Conservation (phyloP, 202 grass and related monocot genomes). For the Setaria italica region DNA sequence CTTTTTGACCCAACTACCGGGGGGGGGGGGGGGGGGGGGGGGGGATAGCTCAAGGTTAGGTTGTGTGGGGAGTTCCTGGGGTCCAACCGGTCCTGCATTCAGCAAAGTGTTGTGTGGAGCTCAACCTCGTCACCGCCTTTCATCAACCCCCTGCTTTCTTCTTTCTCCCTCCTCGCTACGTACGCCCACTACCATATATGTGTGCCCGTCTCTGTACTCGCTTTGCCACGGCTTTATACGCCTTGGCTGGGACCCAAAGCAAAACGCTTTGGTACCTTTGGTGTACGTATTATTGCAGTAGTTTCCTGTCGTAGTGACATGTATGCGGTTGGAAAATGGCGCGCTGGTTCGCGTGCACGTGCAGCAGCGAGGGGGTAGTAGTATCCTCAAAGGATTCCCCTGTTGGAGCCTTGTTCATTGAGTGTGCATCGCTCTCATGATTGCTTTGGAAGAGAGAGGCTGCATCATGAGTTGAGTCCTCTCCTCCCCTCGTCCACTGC, state of each 20-base stretch:
- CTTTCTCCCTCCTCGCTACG: neutral
- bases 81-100: slow-evolving; percentile 19
- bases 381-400: neutral
- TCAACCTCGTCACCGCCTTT: slow-evolving; percentile 1
- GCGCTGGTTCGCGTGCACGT: neutral
- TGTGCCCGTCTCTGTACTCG: neutral
- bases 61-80: neutral
- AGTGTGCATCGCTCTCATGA: neutral
- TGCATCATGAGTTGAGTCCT: neutral
- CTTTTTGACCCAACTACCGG: slow-evolving; percentile 50
- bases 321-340: neutral
- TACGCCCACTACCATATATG: neutral
- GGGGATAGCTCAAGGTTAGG: slow-evolving; percentile 29
- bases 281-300: neutral
- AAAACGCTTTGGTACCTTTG: neutral
- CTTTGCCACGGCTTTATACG: slow-evolving; percentile 28
- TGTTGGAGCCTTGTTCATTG: neutral
- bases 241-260: neutral
- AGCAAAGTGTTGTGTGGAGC: slow-evolving; percentile 43
- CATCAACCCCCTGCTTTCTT: neutral
- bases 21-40: neutral
- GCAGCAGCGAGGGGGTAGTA: neutral
- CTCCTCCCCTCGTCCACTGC: neutral
- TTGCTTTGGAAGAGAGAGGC: neutral
- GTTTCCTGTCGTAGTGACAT: neutral